Evolutionary conservation across 2,329 filamentous ascomycete species (phyloP).

Genomic region (Sporothrix curviconia): DNA sequence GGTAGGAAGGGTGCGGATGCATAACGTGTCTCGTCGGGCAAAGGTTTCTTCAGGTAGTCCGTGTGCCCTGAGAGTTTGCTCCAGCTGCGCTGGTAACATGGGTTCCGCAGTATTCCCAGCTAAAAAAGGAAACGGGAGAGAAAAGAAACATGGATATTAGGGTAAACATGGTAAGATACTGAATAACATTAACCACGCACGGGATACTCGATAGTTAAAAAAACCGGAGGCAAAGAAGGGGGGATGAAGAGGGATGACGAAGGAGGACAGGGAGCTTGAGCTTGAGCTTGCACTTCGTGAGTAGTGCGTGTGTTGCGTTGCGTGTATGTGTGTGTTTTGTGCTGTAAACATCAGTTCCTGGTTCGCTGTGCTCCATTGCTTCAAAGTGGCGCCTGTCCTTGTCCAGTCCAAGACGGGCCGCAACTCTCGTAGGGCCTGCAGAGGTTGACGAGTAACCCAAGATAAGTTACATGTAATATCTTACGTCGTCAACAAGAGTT

Average conservation of each 20-base stretch:
- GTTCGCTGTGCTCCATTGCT: neutral
- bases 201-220: no score
- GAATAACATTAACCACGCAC: neutral
- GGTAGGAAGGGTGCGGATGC: neutral
- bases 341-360: neutral
- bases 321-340: neutral
- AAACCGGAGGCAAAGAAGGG: neutral
- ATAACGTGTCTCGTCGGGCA: constrained; percentile 3
- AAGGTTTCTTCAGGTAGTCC: neutral
- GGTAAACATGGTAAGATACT: neutral
- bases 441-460: no score
- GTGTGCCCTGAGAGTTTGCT: neutral
- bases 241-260: neutral
- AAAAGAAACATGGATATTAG: neutral
- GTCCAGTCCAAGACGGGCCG: no score
- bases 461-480: no score
- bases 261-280: neutral
- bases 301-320: neutral
- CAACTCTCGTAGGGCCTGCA: no score
- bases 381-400: no score
- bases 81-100: neutral
- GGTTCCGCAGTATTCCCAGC: neutral
- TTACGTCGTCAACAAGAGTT: no score
- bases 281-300: neutral
- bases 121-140: neutral